Conservation (phyloP, 2,329 filamentous ascomycete genomes). For the Aplosporella prunicola region DNA sequence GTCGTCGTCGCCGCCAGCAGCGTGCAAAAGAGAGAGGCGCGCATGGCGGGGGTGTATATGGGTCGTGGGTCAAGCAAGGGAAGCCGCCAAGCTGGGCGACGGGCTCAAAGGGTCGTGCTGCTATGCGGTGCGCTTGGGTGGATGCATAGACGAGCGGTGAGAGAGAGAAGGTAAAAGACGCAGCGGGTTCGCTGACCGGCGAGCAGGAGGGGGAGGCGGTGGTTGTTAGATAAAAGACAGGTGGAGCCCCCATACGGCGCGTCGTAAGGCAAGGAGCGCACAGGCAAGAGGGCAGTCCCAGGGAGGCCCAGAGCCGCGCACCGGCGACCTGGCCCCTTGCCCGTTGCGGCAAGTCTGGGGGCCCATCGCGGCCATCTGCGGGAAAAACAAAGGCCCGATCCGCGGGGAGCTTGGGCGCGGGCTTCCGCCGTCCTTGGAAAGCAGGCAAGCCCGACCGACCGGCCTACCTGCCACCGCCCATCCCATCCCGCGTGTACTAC, state of each 20-base stretch:
- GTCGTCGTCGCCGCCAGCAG: slow-evolving; percentile 28
- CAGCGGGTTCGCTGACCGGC: too few relatives aligned
- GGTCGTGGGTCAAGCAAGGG: slow-evolving; percentile 1
- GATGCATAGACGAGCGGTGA: background rate
- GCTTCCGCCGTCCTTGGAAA: too few relatives aligned
- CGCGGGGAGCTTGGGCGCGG: too few relatives aligned
- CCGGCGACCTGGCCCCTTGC: slow-evolving; percentile 1
- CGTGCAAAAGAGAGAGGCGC: slow-evolving; percentile 38
- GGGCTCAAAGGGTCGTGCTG: background rate
- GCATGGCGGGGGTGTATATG: slow-evolving; percentile 22
- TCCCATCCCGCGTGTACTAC: too few relatives aligned
- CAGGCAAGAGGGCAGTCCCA: background rate
- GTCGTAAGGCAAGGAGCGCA: background rate
- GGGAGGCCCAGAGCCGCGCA: slow-evolving; percentile 6
- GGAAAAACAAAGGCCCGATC: too few relatives aligned
- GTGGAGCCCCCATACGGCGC: background rate
- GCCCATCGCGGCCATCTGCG: too few relatives aligned
- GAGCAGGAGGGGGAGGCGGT: background rate
- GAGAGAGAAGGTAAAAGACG: background rate
- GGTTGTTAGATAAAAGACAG: slow-evolving; percentile 9
- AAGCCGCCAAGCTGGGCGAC: background rate
- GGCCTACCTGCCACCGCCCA: too few relatives aligned
- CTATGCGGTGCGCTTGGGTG: slow-evolving; percentile 1
- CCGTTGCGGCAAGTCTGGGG: slow-evolving; percentile 3
- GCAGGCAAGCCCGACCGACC: too few relatives aligned